Base-by-base conservation (phyloP, 129 eudicot genomes). In the Ambrosia artemisiifolia region DNA sequence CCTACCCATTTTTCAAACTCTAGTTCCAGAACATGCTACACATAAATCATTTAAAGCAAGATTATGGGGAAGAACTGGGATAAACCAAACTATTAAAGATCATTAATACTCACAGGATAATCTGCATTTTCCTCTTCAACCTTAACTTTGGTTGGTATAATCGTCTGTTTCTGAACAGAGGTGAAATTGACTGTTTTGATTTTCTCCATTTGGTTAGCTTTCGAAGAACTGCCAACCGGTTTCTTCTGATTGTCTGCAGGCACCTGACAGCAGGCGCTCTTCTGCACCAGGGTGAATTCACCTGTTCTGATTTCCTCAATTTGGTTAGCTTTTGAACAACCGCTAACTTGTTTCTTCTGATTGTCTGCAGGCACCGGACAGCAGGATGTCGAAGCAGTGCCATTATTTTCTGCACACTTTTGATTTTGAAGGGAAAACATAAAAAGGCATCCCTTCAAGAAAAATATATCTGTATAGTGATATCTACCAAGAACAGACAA, bases 401-500 rank as follows among this genome's bases (percentile, higher is more conserved):
- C 16, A 57, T 64, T 24, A 72, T 38, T 24, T 54, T 72, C 75
- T 51, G 56, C 76, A 75, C 24, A 65, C 84, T 83, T 56, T 67
- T 63, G 63, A 75, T 59, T 47, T 48, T 36, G 50, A 60, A 57
- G 73, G 67, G 72, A 83, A 61, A 72, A 62, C 36, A 79, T 76
- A 40, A 67, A 61, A 60, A 76, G 56, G 34, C 53, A 46, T 62
- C 63, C 51, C 36, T 70, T 69, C 56, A 62, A 49, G 65, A 70
- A 62, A 77, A 77, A 70, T 70, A 42, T 19, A 63, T 30, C 47
- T 28, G 47, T 38, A 61, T 59, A 34, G 42, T 47, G 43, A 69
- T 49, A 70, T 61, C 51, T 32, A 57, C 67, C 59, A 62, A 46
- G 62, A 62, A 73, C 5, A 30, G 19, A 12, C 48, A 62, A 33